Base-by-base conservation (phyloP, 139 green algal species). In the Pseudopediastrum boryanum region DNA sequence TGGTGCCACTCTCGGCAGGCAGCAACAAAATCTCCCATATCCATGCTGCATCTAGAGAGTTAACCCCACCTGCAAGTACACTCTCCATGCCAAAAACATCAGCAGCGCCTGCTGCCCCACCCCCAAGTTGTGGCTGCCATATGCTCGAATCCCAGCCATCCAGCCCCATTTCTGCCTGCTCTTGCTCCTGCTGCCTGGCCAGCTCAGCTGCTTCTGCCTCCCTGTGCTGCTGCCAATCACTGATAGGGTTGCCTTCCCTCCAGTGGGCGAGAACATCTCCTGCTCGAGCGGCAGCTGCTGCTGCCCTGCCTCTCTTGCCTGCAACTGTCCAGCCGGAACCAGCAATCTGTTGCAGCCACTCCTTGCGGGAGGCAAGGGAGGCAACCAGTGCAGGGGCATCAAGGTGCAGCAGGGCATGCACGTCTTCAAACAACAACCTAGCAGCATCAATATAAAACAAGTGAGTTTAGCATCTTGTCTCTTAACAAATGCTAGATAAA, bases 161-260 rank as follows among this genome's bases (percentile, higher is more conserved):
- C 13, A 64, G 54, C 54, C 54, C 54, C 54, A 64, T 64, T 29
- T 64, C 54, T 9, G 59, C 59, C 59, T 39, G 59, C 59, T 68
- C 35, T 29, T 64, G 27, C 21, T 31, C 59, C 59, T 39, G 59
- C 59, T 68, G 59, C 59, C 33, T 33, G 25, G 59, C 59, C 19
- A 39, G 59, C 31, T 46, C 33, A 25, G 31, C 59, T 33, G 29
- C 59, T 46, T 38, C 59, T 39, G 59, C 46, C 25, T 4, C 2
- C 25, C 3, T 6, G 50, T 71, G 10, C 58, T 61, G 6, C 56
- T 58, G 64, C 48, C 54, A 58, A n/a, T 33, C 35, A 41, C 9
- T 35, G 4, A 39, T 2, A 2, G 16, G 8, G 35, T 25, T 4
- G 35, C 71, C 43, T 59, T 58, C 68, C 68, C n/a, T n/a, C n/a